Evolutionary conservation across 1,284 basidiomycete species (phyloP).

Genomic region (Puccinia novopanici): DNA sequence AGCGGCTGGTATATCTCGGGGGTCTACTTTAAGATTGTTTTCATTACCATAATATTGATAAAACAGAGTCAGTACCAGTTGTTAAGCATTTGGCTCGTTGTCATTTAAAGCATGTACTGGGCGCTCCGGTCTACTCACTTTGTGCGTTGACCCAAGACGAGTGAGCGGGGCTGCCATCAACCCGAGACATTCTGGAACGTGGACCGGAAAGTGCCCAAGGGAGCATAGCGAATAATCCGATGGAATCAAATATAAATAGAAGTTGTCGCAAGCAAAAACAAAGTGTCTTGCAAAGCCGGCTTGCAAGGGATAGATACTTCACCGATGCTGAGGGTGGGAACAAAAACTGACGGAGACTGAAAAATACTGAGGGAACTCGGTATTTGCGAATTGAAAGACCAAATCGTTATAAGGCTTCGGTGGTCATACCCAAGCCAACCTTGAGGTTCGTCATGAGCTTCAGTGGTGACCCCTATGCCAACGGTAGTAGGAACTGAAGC

Average conservation of each 20-base stretch:
- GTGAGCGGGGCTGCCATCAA: background rate
- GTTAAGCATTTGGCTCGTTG: background rate
- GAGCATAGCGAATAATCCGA: background rate
- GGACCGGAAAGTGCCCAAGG: conserved; percentile 6
- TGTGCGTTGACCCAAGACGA: background rate
- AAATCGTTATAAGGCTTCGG: background rate
- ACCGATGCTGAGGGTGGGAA: background rate
- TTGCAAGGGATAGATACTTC: conserved; percentile 21
- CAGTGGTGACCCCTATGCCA: background rate
- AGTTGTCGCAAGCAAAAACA: background rate
- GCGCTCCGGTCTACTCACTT: background rate
- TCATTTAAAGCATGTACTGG: background rate
- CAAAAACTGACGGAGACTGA: conserved; percentile 6
- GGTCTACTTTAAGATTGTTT: background rate
- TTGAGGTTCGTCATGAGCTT: background rate
- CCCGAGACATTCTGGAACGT: background rate
- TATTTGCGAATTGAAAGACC: background rate
- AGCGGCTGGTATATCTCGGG: background rate
- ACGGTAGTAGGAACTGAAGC: background rate
- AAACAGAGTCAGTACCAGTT: background rate
- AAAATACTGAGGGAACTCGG: background rate
- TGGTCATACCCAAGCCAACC: background rate
- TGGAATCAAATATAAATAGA: background rate
- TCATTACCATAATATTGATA: background rate
- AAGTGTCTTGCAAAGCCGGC: conserved; percentile 14